Base-by-base conservation (phyloP, 2,329 filamentous ascomycete genomes). In the Aspergillus ochraceus region DNA sequence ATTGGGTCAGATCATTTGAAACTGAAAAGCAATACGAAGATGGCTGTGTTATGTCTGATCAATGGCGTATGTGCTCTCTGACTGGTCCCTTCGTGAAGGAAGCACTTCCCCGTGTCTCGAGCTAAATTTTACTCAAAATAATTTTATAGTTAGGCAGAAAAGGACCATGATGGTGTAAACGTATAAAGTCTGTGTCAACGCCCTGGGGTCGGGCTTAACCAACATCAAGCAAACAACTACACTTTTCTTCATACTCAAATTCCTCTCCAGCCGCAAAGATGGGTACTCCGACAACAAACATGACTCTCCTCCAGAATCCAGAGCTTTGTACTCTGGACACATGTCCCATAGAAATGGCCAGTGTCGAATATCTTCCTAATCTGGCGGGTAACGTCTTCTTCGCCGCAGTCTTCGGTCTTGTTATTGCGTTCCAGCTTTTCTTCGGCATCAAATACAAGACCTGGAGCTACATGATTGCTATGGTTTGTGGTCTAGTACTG, bases 351-450 rank as follows among this genome's bases (percentile, higher is more conserved):
- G 45, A 47, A 6, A 8, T 32, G 20, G 46, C 54, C 1, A n/a
- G 12, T 10, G 26, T 55, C 20, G 45, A 26, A 19, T 55, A 55
- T 39, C 12, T 49, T 17, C 54, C 54, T 3, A 50, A 49, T 42
- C 71, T 88, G 2, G 71, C 74, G 10, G 83, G 83, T 60, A 88
- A 88, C 67, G 72, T 77, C 50, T 60, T 78, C 51, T 85, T 86
- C 66, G 61, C 82, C 2, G 80, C 71, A 39, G 64, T 88, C 42
- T 88, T 86, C 67, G 70, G 66, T 51, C 32, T 82, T 45, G 65
- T 80, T 6, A 14, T 85, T 49, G 68, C 74, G 30, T 78, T 77
- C 65, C 63, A 83, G 26, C 61, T 70, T 45, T 75, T 74, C 47
- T 80, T 79, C 61, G 77, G 72, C 32, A 55, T 79, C 52, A 80